phyloP scores from a whole-genome alignment of 768 basidiomycete genomes.

The Mycena polygramma region DNA sequence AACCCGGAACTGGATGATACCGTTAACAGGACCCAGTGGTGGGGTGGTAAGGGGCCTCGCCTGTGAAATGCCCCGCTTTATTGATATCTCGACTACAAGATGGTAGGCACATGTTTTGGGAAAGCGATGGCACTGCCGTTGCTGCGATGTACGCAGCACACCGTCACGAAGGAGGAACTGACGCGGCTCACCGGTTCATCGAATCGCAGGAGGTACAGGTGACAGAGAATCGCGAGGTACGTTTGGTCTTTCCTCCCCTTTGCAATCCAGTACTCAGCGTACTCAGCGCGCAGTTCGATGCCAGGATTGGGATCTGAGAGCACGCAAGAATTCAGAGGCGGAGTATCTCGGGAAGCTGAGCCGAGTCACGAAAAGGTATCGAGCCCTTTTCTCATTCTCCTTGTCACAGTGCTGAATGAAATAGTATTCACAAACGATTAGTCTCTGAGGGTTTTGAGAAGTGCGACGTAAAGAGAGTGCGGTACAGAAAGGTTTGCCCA shows the following conservation, averaged over 20 bases:
- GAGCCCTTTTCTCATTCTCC: too few relatives aligned
- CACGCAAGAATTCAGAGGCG: background rate
- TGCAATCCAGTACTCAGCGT: background rate
- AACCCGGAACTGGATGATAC: background rate
- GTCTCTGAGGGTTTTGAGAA: background rate
- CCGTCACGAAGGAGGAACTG: background rate
- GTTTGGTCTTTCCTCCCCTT: background rate
- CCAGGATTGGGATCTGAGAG: background rate
- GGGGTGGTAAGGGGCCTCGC: background rate
- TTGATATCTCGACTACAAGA: too few relatives aligned
- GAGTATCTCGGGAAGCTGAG: background rate
- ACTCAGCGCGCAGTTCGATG: background rate
- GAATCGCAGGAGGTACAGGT: background rate
- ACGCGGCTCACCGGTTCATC: conserved; percentile 1
- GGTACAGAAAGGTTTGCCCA: background rate
- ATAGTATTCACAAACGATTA: background rate
- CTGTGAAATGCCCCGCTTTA: background rate
- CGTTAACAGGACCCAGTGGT: background rate
- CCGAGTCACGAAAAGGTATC: background rate
- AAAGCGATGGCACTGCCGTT: background rate
- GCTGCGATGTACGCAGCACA: background rate
- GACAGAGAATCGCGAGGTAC: background rate
- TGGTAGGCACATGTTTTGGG: background rate
- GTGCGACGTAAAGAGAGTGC: background rate
- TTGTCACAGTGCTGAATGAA: background rate